Conservation (phyloP, 208 protist species). For the Tritrichomonas musculus region DNA sequence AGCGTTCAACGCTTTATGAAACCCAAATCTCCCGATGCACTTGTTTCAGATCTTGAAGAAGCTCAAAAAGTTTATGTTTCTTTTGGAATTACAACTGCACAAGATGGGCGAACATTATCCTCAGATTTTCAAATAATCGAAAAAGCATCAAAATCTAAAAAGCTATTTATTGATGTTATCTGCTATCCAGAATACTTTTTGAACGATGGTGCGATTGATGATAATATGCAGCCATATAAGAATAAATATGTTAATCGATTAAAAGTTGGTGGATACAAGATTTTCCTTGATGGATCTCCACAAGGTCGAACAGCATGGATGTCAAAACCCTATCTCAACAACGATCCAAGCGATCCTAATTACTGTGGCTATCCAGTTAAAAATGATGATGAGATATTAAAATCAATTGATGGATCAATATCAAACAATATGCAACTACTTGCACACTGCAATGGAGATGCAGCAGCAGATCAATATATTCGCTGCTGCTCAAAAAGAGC, state of each 20-base stretch:
- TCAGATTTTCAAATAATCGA: too few relatives aligned
- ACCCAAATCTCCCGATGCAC: too few relatives aligned
- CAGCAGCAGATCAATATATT: neutral
- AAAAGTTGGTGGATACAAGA: neutral
- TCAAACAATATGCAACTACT: neutral
- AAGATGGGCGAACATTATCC: too few relatives aligned
- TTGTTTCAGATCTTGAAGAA: too few relatives aligned
- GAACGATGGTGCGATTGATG: too few relatives aligned
- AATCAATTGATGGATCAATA: neutral
- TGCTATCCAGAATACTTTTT: too few relatives aligned
- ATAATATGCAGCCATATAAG: too few relatives aligned
- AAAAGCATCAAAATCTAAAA: too few relatives aligned
- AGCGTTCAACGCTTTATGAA: too few relatives aligned
- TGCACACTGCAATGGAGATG: neutral
- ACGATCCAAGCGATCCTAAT: neutral
- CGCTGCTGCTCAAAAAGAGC: neutral
- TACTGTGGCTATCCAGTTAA: neutral
- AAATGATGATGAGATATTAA: neutral
- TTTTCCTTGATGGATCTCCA: neutral
- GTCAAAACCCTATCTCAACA: neutral
- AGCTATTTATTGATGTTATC: too few relatives aligned
- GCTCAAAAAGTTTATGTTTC: too few relatives aligned
- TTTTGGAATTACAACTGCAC: too few relatives aligned
- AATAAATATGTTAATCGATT: neutral
- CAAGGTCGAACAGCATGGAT: neutral